Evolutionary conservation across 192 early-diverging fungal species (phyloP), one percentile per base, ranked within the genome.

Genomic region (Coemansia sp.): DNA sequence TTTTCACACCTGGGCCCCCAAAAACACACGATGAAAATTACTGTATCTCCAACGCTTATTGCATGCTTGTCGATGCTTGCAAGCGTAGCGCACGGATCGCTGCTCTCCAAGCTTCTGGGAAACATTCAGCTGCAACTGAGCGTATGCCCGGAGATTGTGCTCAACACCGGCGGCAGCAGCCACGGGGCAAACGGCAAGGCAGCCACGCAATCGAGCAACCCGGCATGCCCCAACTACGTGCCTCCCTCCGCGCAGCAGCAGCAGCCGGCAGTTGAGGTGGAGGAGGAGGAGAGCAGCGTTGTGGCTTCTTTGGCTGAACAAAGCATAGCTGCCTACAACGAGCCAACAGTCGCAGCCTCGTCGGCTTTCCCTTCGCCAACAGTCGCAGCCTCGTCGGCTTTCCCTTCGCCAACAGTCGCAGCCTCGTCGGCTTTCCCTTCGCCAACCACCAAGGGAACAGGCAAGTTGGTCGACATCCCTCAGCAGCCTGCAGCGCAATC

Each of bases 151-250:
- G 68, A 66, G 35, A 4, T 72, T 6, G 53, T 39, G 4, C 21
- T 73, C 21, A 38, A 43, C 6, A 49, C 48, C 4, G 44, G 33
- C 8, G 59, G 67, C 24, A 60, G 3, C 30, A 62, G 11, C 49
- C 6, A 26, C 15, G 55, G 10, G 18, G 48, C 21, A 39, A 34
- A 39, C 9, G 60, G 23, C 38, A 46, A 69, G 30, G 61, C 77
- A 0, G 59, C 51, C 36, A 46, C 57, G 5, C 77, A 79, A 44
- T 74, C 77, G 20, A 64, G 30, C 60, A 79, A 79, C 24, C 72
- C 71, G 4, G 77, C 72, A 9, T 79, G 77, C 26, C 72, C 72
- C 20, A 79, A 74, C 64, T 74, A 79, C 35, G 65, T 71, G n/a
- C 71, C 77, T 18, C 68, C 77, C 3, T 0, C 48, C n/a, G 2